Evolutionary conservation across 129 eudicot species (phyloP), one percentile per base, ranked within the genome.

Genomic region (Flaveria sonorensis): DNA sequence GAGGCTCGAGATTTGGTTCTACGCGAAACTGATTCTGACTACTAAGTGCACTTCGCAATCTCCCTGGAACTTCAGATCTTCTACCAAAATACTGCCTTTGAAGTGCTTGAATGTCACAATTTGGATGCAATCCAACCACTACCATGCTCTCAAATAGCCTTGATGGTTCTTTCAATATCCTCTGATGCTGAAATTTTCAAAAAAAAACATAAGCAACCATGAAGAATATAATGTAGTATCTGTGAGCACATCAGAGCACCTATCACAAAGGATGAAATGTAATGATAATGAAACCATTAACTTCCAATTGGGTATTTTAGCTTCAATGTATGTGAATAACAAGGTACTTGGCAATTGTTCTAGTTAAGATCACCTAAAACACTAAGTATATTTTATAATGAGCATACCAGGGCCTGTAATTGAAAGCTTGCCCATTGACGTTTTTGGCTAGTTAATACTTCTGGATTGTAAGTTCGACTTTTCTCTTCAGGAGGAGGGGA

Each of bases 391-490:
- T 40, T 14, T 8, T 9, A 53, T 4, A 12, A 71, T 69, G 69
- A 78, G 16, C 77, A 53, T 86, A 95, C 99, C 94, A 91, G 83
- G 75, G 91, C 83, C 71, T 88, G 94, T 71, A 89, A 53, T 43
- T 95, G 99, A 81, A 86, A 89, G 83, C 91, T 91, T 48, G 99
- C 97, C 99, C 99, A 95, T 83, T 95, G 99, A 73, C 99, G 99
- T 76, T 95, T 95, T 83, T 89, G 97, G 80, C 86, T 91, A n/a
- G 99, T 95, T 74, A 95, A 79, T 68, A 95, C 86, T 89, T 95
- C 97, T 4, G 99, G 99, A 77, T 95, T 95, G 81, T 91, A 95
- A 50, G 78, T 75, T 83, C 84, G 76, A 68, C 56, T 83, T 82
- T 84, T 89, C 47, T 74, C 88, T 77, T 91, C 94, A 51, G 92